Conservation (phyloP, 441 rosid genomes). For the Hura crepitans region DNA sequence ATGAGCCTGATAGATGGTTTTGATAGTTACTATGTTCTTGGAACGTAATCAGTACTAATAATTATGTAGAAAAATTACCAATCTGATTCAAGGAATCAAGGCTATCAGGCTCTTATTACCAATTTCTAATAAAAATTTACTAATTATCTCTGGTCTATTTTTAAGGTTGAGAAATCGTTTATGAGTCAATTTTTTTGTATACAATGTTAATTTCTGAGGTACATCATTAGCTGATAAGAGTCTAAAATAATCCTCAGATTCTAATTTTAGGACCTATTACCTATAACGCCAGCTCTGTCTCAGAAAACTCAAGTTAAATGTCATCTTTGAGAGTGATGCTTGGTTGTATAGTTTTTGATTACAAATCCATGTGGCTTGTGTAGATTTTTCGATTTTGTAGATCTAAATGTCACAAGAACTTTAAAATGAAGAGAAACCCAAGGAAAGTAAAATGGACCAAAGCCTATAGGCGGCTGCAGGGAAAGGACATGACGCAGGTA, state of each 20-base stretch:
- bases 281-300: too few species aligned
- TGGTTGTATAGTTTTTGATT: conserved; percentile 6
- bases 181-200: neutral
- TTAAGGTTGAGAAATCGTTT: neutral
- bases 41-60: too few species aligned
- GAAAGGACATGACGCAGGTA: conserved; percentile 97
- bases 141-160: neutral
- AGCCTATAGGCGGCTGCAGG: conserved; percentile 74
- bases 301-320: neutral
- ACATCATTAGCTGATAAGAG: neutral
- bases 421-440: conserved; percentile 97
- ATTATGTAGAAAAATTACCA: too few species aligned
- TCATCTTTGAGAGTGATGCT: neutral
- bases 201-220: neutral
- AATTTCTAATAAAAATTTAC: too few species aligned
- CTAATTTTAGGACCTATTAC: neutral
- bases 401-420: conserved; percentile 93
- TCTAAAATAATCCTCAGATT: neutral
- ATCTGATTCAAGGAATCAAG: neutral
- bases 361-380: conserved; percentile 14
- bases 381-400: conserved; percentile 89
- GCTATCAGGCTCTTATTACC: too few species aligned
- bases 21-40: too few species aligned
- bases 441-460: conserved; percentile 94
- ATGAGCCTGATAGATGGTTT: neutral